A percentile compares a stretch with the other conserved stretches of the same genome.
phyloP scores from a whole-genome alignment of 805 yeast species.

The Candida gorgasii region DNA sequence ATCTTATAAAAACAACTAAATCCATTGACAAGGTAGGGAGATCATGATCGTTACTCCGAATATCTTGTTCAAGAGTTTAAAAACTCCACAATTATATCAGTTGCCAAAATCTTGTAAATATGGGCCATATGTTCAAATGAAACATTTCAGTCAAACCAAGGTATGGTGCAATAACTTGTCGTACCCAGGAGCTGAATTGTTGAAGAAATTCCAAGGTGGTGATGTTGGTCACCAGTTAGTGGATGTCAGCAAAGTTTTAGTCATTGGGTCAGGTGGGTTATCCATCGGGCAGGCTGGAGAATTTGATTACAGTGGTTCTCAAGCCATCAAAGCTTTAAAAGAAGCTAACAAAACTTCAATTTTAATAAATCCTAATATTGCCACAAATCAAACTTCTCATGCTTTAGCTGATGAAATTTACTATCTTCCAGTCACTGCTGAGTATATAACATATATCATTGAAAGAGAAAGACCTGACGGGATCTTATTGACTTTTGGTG shows the following conservation, averaged over 20 bases:
- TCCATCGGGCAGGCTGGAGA: conserved; percentile 99
- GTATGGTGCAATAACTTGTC: conserved; percentile 4
- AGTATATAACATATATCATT: conserved; percentile 93
- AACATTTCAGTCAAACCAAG: conserved; percentile 3
- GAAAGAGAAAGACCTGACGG: conserved; percentile 96
- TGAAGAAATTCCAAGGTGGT: conserved; percentile 52
- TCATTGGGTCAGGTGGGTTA: conserved; percentile 97
- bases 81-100: background rate
- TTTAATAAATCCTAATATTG: conserved; percentile 95
- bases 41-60: background rate
- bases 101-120: conserved; percentile 3
- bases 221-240: conserved; percentile 68
- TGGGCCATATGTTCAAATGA: background rate
- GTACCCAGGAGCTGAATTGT: conserved; percentile 65
- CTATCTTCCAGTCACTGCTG: conserved; percentile 96
- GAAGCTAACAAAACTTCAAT: conserved; percentile 89
- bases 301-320: conserved; percentile 98
- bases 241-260: conserved; percentile 82
- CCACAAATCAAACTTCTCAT: conserved; percentile 96
- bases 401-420: conserved; percentile 98
- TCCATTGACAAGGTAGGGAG: background rate
- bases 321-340: conserved; percentile 96
- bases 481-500: conserved; percentile 96
- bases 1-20: background rate
- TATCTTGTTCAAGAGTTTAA: background rate